Percentiles rank a stretch among this genome's conserved stretches.
Evolutionary conservation across 306 rosid genomes (phyloP).

Genomic region (apple (Malus domestica)): DNA sequence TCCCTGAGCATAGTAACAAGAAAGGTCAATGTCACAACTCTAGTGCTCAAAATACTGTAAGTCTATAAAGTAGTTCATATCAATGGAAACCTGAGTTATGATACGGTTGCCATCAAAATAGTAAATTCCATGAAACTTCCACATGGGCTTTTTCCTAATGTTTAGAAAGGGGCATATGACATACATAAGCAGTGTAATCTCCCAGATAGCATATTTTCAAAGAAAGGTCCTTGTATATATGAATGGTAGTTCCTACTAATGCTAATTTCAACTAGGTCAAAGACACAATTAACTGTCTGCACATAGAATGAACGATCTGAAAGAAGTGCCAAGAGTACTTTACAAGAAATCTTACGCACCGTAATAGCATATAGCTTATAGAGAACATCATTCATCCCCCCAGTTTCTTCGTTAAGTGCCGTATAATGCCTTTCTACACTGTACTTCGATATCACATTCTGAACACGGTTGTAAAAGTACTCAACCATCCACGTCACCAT

Average conservation of each 20-base stretch:
- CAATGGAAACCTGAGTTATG: background rate
- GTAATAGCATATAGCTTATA: conserved; percentile 65
- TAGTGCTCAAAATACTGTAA: background rate
- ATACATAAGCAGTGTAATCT: background rate
- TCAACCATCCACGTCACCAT: conserved; percentile 77
- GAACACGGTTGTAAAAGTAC: conserved; percentile 77
- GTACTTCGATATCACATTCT: conserved; percentile 49
- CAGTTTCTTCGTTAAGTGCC: conserved; percentile 73
- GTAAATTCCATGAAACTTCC: background rate
- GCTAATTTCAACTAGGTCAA: background rate
- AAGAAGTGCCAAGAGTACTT: conserved; percentile 2
- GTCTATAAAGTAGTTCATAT: background rate
- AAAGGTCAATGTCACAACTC: conserved; percentile 4
- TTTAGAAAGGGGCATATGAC: background rate
- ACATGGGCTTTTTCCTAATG: background rate
- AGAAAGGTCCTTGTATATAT: background rate
- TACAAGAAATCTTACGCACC: conserved; percentile 30
- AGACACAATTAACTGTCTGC: background rate
- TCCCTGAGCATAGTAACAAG: conserved; percentile 33
- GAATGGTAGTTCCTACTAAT: background rate
- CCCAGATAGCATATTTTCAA: background rate
- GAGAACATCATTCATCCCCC: conserved; percentile 98
- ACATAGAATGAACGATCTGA: conserved; percentile 2
- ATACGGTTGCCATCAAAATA: background rate
- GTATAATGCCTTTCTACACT: conserved; percentile 51